phyloP scores from a whole-genome alignment of 2,329 filamentous ascomycete species.

The Colletotrichum liaoningense region DNA sequence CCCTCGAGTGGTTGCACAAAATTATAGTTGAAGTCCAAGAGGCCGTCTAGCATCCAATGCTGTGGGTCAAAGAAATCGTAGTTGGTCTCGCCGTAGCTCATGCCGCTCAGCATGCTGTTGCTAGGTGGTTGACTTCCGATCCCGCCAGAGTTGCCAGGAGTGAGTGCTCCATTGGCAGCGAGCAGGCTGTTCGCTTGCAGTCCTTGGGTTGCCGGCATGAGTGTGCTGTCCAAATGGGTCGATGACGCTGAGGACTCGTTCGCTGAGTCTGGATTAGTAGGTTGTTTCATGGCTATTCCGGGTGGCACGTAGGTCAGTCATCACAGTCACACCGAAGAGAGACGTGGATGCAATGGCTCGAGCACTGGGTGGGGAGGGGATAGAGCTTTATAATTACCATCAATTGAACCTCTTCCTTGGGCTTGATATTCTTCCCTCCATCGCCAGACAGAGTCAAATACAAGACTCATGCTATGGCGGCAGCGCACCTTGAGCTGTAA shows the following conservation, averaged over 20 bases:
- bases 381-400: slow-evolving; percentile 65
- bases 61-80: slow-evolving; percentile 94
- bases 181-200: slow-evolving; percentile 61
- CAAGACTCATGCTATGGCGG: slow-evolving; percentile 85
- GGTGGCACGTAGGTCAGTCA: slow-evolving; percentile 44
- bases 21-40: slow-evolving; percentile 82
- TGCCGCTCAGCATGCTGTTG: slow-evolving; percentile 59
- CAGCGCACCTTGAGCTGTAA: slow-evolving; percentile 86
- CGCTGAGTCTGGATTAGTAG: slow-evolving; percentile 85
- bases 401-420: slow-evolving; percentile 75
- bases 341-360: slow-evolving; percentile 37
- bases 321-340: slow-evolving; percentile 38
- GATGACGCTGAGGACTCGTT: slow-evolving; percentile 79
- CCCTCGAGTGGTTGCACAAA: slow-evolving; percentile 68
- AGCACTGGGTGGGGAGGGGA: slow-evolving; percentile 10
- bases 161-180: slow-evolving; percentile 62
- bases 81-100: slow-evolving; percentile 74
- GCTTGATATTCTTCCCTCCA: slow-evolving; percentile 86
- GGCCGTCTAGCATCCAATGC: slow-evolving; percentile 91
- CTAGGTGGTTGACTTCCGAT: slow-evolving; percentile 39
- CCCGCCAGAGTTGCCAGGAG: slow-evolving; percentile 59
- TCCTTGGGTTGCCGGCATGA: slow-evolving; percentile 60
- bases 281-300: slow-evolving; percentile 78
- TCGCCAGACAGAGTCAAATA: slow-evolving; percentile 87
- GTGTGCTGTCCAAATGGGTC: slow-evolving; percentile 71